Evolutionary conservation across 208 protist genomes (phyloP).

Genomic region (Naegleria gruberi): DNA sequence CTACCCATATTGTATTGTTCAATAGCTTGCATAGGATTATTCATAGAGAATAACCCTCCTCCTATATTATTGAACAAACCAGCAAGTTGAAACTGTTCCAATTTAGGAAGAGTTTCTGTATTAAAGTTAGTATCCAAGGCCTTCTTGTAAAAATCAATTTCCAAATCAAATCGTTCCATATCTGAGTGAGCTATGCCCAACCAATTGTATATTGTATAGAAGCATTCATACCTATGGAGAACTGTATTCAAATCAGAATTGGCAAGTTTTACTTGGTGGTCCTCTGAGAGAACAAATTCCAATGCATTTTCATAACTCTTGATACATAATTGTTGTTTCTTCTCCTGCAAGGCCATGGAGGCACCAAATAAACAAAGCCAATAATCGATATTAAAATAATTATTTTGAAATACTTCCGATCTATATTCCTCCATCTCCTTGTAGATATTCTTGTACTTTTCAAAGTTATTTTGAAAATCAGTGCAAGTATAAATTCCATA

Average conservation of each 20-base stretch:
- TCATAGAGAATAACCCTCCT: not conserved
- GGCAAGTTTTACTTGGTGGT: not conserved
- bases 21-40: not conserved
- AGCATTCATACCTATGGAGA: not conserved
- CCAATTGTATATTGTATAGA: not conserved
- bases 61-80: not conserved
- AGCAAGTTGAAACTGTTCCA: not conserved
- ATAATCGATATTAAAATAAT: not conserved
- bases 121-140: not conserved
- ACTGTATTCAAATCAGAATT: not conserved
- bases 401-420: not conserved
- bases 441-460: not conserved
- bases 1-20: not conserved
- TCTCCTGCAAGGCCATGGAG: not conserved
- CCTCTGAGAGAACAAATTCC: not conserved
- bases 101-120: not conserved
- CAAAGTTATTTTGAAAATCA: not conserved
- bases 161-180: not conserved
- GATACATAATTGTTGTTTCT: too few relatives aligned
- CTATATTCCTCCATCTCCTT: not conserved
- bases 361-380: not conserved
- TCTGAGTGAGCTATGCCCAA: not conserved
- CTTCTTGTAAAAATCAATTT: not conserved
- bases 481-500: not conserved
- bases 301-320: not conserved